These are phyloP conservation scores for Diaporthe batatas DNA, from an alignment of 2,329 filamentous ascomycete genomes.

Conservation along the genomic window DNA sequence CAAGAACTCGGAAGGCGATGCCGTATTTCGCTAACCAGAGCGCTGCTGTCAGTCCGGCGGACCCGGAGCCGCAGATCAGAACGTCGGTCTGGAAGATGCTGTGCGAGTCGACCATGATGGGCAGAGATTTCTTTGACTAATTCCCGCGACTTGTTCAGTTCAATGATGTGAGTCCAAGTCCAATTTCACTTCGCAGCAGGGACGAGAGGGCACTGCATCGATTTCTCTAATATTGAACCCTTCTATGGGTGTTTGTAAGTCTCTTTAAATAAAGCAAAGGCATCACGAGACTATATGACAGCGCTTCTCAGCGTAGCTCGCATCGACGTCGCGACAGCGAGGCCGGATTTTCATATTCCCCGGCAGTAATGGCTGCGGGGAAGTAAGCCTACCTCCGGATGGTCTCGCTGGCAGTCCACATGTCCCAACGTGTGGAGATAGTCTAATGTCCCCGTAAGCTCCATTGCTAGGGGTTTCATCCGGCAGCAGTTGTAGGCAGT, in stretches of 20 bases:
- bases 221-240: no score
- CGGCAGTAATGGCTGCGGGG: conserved; percentile 3
- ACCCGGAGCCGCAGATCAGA: conserved; percentile 72
- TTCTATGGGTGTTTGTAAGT: neutral
- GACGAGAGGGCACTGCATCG: neutral
- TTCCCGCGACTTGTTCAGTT: neutral
- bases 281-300: neutral
- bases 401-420: neutral
- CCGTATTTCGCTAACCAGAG: conserved; percentile 71
- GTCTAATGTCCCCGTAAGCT: conserved; percentile 5
- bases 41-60: conserved; percentile 72
- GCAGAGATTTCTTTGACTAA: neutral
- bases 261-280: neutral
- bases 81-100: conserved; percentile 57
- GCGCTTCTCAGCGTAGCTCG: neutral
- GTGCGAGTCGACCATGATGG: conserved; percentile 5
- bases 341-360: neutral
- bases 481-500: neutral
- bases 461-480: conserved; percentile 1
- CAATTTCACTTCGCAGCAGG: neutral
- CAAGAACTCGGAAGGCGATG: conserved; percentile 69
- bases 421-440: conserved; percentile 13
- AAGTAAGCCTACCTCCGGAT: neutral
- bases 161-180: neutral
- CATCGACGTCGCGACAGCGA: conserved; percentile 16